Percentiles rank a stretch among this genome's conserved stretches.
These are phyloP conservation scores for Pseudogymnoascus sp. DNA, from an alignment of 2,329 filamentous ascomycete genomes.

Conservation along the genomic window DNA sequence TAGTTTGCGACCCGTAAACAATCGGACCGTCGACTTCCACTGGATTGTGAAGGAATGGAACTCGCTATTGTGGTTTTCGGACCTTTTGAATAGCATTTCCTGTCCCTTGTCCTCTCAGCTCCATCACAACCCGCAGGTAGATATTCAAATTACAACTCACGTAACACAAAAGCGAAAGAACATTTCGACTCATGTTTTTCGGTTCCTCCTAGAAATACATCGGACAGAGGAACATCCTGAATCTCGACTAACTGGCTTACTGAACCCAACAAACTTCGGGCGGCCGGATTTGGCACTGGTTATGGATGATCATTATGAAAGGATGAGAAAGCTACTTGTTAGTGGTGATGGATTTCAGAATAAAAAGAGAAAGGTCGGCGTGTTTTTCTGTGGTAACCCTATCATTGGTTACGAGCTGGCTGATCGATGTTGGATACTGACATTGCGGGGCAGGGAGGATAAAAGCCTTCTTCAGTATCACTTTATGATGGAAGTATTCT, in stretches of 20 bases:
- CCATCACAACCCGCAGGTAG: constrained; percentile 37
- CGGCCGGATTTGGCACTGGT: constrained; percentile 45
- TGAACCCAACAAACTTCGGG: constrained; percentile 46
- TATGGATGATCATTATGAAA: constrained; percentile 45
- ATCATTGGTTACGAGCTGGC: constrained; percentile 48
- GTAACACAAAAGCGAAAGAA: constrained; percentile 47
- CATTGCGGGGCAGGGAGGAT: constrained; percentile 42
- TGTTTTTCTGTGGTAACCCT: constrained; percentile 50
- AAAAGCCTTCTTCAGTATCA: constrained; percentile 46
- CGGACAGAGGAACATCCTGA: constrained; percentile 42
- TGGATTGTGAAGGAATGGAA: constrained; percentile 52
- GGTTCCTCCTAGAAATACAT: constrained; percentile 49
- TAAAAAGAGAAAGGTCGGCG: constrained; percentile 34
- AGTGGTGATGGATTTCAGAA: background rate
- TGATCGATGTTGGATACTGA: constrained; percentile 44
- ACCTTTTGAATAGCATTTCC: constrained; percentile 42
- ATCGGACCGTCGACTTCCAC: constrained; percentile 49
- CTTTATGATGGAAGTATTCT: constrained; percentile 52
- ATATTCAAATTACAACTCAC: constrained; percentile 48
- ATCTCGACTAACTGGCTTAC: constrained; percentile 45
- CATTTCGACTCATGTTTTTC: constrained; percentile 46
- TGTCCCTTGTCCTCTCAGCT: constrained; percentile 30
- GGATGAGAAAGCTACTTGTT: constrained; percentile 34
- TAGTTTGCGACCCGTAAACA: constrained; percentile 15
- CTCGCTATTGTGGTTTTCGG: constrained; percentile 48